Base-by-base conservation (phyloP, 139 green algal species). In the Coelastrella sp. region DNA sequence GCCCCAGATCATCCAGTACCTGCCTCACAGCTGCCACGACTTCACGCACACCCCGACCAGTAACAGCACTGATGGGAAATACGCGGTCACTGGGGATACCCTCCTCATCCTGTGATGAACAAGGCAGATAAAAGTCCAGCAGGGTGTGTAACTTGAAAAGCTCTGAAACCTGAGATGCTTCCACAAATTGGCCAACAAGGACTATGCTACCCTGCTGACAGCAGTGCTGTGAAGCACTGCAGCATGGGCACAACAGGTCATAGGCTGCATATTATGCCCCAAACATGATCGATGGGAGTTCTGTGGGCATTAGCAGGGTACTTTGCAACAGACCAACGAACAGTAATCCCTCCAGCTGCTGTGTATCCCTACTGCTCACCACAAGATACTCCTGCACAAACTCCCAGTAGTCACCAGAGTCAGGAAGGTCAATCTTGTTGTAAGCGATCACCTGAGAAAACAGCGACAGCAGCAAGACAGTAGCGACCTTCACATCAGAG, bases 371-470 rank as follows among this genome's bases (percentile, higher is more conserved):
- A n/a, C n/a, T n/a, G 21, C 72, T 66, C 30, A 80, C 72, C 34
- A 93, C n/a, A 37, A 98, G 88, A 38, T 86, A 81, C 76, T 95
- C 90, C 57, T 84, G 62, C 51, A 98, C 88, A 30, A 95, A 87
- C 50, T 95, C 90, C 84, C 85, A 94, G 84, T 94, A 97, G 83
- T 98, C 96, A 3, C 83, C 86, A 0, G 89, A 95, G 78, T 98
- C 95, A n/a, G 96, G 94, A 35, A 98, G 63, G 86, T 99, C 98
- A 45, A 84, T 45, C 68, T 89, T 93, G 86, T 89, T 91, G 88
- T 91, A 92, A 59, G 90, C 89, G 53, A 96, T 87, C 1, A 97
- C 53, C 92, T 96, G 89, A 43, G 9, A 4, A 32, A 17, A 40
- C 72, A 66, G 45, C 27, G 21, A 37, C 27, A 81, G 75, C 34